Evolutionary conservation across 768 basidiomycete species (phyloP), one percentile per base, ranked within the genome.

Genomic region (Serendipita vermifera): DNA sequence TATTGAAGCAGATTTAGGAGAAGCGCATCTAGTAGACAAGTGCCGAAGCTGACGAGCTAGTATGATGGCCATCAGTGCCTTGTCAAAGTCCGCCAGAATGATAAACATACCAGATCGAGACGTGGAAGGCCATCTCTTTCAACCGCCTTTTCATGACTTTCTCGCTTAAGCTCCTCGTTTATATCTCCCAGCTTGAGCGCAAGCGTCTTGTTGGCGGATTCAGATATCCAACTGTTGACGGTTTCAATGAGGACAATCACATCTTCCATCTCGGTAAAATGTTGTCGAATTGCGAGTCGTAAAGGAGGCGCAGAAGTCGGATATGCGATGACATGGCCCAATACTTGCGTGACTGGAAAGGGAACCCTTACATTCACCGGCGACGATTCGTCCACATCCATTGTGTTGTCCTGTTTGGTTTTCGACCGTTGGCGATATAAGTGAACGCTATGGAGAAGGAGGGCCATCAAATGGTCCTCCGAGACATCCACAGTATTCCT

Each of bases 1-100:
- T 87, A 73, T 58, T 83, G 79, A 11, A 89, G 71, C 20, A 90
- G 72, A 0, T 74, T 68, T 41, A 88, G 72, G 64, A 85, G 86
- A 11, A 78, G 81, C 0, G 85, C 75, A 66, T 90, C 87, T 26
- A 90, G 72, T 55, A 87, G 65, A 3, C 73, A 70, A 67, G 84
- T 81, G 5, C 83, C 64, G 70, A 88, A 83, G 0, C 65, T 60
- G 22, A 82, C 65, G 54, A 81, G 68, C 83, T 86, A 63, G 14
- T 58, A 41, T 35, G 53, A 57, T 13, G n/a, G 22, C n/a, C n/a
- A n/a, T n/a, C n/a, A n/a, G n/a, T n/a, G n/a, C n/a, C n/a, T n/a
- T n/a, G n/a, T n/a, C n/a, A n/a, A n/a, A n/a, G n/a, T n/a, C n/a
- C n/a, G n/a, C n/a, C n/a, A n/a, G n/a, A 9, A 9, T 43, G 24